Conservation (phyloP, 371 early-diverging fungal genomes). For the Synchytrium microbalum region DNA sequence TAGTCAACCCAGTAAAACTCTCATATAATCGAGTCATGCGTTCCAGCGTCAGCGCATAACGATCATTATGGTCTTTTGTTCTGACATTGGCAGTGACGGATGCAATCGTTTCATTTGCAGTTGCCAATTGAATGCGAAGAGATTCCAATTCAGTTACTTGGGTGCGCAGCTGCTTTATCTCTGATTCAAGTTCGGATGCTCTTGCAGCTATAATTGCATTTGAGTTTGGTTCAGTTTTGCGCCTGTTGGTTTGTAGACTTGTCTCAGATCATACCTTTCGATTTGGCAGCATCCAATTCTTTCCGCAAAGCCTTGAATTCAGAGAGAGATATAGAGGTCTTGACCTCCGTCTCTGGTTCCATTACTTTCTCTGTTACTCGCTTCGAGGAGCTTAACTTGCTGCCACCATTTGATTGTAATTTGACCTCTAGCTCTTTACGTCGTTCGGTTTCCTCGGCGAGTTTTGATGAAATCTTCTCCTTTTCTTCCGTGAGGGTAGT, state of each 20-base stretch:
- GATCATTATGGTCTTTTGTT: neutral
- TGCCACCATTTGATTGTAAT: neutral
- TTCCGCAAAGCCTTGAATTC: neutral
- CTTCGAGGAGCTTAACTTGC: neutral
- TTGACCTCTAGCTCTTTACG: neutral
- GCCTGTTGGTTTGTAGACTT: neutral
- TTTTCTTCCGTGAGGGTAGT: neutral
- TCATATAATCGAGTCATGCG: conserved; percentile 27
- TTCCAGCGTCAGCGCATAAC: conserved; percentile 20
- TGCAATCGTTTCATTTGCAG: neutral
- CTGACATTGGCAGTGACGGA: neutral
- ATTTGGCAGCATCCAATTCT: neutral
- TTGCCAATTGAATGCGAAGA: neutral
- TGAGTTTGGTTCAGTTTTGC: neutral
- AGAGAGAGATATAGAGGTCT: neutral
- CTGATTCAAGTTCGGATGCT: neutral
- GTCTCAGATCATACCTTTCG: neutral
- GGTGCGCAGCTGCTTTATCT: neutral
- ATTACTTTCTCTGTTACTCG: neutral
- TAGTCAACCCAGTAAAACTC: conserved; percentile 22
- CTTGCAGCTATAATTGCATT: neutral
- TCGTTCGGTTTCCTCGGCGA: neutral
- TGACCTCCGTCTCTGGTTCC: neutral
- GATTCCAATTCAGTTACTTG: neutral
- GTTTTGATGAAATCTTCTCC: neutral